Percentiles rank a stretch among this genome's conserved stretches.
Evolutionary conservation across 768 basidiomycete genomes (phyloP).

Genomic region (Agaricus sinodeliciosus): DNA sequence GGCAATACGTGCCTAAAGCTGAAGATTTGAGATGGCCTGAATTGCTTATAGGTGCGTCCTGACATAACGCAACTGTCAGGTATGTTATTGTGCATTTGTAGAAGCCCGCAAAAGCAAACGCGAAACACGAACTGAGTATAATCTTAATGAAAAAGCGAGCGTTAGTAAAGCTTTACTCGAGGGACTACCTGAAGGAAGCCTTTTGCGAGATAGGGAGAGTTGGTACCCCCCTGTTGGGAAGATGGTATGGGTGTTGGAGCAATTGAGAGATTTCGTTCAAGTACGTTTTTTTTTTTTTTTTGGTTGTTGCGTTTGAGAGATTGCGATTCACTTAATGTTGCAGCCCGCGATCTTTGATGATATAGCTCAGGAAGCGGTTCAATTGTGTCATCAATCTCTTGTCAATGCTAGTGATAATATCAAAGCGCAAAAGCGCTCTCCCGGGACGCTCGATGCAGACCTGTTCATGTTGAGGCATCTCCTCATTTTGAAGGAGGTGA

Average conservation of each 20-base stretch:
- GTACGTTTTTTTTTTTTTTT: conserved; percentile 32
- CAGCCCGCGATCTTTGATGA: conserved; percentile 96
- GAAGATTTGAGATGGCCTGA: conserved; percentile 87
- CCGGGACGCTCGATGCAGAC: conserved; percentile 58
- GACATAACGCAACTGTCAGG: neutral
- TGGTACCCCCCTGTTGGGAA: conserved; percentile 91
- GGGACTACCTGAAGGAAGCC: conserved; percentile 13
- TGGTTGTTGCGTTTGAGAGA: neutral
- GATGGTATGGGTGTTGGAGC: conserved; percentile 87
- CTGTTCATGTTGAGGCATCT: conserved; percentile 90
- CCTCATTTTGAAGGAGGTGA: conserved; percentile 87
- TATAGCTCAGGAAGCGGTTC: conserved; percentile 89
- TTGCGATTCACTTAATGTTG: neutral
- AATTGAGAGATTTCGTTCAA: conserved; percentile 89
- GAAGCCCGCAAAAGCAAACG: conserved; percentile 1
- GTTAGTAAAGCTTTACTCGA: conserved; percentile 41
- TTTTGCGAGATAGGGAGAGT: conserved; percentile 68
- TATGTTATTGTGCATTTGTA: neutral
- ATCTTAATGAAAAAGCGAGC: conserved; percentile 53
- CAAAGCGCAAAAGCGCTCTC: conserved; percentile 39
- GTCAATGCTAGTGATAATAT: conserved; percentile 66
- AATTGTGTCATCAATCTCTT: conserved; percentile 77
- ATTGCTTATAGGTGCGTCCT: conserved; percentile 59
- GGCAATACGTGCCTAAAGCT: conserved; percentile 68
- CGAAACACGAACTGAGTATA: neutral